phyloP scores from a whole-genome alignment of 2,329 filamentous ascomycete genomes.

The Penicillium fuscoglaucum region DNA sequence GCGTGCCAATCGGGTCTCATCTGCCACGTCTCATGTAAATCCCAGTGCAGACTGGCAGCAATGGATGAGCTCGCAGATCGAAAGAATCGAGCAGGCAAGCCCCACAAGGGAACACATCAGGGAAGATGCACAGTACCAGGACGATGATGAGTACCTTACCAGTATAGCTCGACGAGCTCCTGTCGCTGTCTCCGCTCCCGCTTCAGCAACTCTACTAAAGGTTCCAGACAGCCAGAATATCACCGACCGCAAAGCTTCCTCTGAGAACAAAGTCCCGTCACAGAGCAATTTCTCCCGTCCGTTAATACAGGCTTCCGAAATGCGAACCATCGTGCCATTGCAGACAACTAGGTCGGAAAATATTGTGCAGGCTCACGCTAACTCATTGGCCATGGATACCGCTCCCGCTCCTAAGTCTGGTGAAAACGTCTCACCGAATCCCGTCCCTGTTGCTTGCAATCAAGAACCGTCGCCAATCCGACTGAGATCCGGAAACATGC shows the following conservation, averaged over 20 bases:
- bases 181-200: neutral
- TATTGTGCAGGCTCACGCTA: conserved; percentile 2
- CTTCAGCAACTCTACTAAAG: neutral
- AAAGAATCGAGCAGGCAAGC: conserved; percentile 30
- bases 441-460: neutral
- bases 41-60: conserved; percentile 40
- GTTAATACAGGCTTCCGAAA: conserved; percentile 37
- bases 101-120: conserved; percentile 37
- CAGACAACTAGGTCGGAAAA: conserved; percentile 12
- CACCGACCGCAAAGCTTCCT: neutral
- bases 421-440: conserved; percentile 3
- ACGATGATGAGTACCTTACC: conserved; percentile 24
- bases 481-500: conserved; percentile 23
- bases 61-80: conserved; percentile 42
- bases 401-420: neutral
- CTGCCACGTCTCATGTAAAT: conserved; percentile 12
- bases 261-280: conserved; percentile 10
- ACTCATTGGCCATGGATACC: neutral
- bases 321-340: conserved; percentile 22
- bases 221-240: neutral
- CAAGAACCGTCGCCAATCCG: conserved; percentile 27
- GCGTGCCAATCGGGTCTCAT: conserved; percentile 10
- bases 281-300: conserved; percentile 41
- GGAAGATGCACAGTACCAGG: conserved; percentile 42
- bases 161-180: conserved; percentile 10